A percentile compares a stretch with the other conserved stretches of the same genome.
phyloP scores from a whole-genome alignment of 2,329 filamentous ascomycete genomes.

The Fusarium chaquense region DNA sequence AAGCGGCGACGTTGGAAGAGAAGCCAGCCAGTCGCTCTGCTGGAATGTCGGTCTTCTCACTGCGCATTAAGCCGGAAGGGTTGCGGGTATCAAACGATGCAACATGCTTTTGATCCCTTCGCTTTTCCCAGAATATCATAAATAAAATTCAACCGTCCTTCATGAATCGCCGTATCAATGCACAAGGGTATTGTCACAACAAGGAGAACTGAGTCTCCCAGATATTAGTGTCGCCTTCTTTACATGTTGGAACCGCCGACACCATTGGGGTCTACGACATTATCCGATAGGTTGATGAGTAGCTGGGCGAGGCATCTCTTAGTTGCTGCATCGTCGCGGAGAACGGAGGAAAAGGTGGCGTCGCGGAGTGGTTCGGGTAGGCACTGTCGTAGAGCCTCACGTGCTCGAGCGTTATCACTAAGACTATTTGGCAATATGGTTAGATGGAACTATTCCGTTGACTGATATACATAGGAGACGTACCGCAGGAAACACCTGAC shows the following conservation, averaged over 20 bases:
- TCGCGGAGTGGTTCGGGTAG: constrained; percentile 98
- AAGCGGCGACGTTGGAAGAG: constrained; percentile 31
- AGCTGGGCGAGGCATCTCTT: constrained; percentile 98
- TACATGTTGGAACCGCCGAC: constrained; percentile 54
- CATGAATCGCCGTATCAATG: constrained; percentile 49
- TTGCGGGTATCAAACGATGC: constrained; percentile 52
- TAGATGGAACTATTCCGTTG: constrained; percentile 10
- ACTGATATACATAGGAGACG: constrained; percentile 50
- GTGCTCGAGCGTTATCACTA: constrained; percentile 94
- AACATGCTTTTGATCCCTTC: constrained; percentile 51
- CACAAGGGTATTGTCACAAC: constrained; percentile 48
- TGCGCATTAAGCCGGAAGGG: constrained; percentile 41
- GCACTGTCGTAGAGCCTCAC: constrained; percentile 94
- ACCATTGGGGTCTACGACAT: constrained; percentile 68
- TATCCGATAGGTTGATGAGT: constrained; percentile 94
- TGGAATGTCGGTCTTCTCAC: constrained; percentile 18
- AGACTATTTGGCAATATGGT: constrained; percentile 65
- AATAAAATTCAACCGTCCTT: constrained; percentile 45
- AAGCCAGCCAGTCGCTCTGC: constrained; percentile 31
- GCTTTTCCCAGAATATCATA: constrained; percentile 50
- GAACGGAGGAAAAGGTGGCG: constrained; percentile 94
- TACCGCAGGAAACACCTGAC: constrained; percentile 96
- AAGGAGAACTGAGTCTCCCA: constrained; percentile 25
- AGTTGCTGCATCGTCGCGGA: constrained; percentile 95
- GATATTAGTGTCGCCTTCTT: constrained; percentile 32